phyloP scores from a whole-genome alignment of 352 stramenopile species.

The Pythium guiyangense region DNA sequence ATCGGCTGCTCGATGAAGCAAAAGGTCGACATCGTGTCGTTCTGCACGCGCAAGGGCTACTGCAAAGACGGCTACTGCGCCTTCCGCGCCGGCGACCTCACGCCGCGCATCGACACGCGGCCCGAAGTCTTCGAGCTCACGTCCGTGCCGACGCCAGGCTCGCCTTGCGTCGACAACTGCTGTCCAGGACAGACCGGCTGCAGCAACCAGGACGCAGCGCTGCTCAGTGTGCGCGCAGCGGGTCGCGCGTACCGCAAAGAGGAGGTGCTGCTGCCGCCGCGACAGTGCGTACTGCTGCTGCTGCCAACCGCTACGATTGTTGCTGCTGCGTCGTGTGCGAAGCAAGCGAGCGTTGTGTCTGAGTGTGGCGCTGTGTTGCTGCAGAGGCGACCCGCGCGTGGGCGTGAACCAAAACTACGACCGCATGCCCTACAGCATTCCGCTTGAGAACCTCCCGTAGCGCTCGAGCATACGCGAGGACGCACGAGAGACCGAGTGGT shows the following conservation, averaged over 20 bases:
- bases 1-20: slow-evolving; percentile 64
- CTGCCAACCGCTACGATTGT: too few species aligned
- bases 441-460: slow-evolving; percentile 50
- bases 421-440: slow-evolving; percentile 74
- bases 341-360: background rate
- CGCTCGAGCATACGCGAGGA: background rate
- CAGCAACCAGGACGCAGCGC: slow-evolving; percentile 33
- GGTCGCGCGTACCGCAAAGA: slow-evolving; percentile 49
- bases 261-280: slow-evolving; percentile 42
- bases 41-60: slow-evolving; percentile 72
- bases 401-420: slow-evolving; percentile 76
- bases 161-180: slow-evolving; percentile 63
- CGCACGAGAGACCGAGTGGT: too few species aligned
- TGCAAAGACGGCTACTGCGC: slow-evolving; percentile 78
- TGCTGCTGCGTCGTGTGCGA: too few species aligned
- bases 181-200: slow-evolving; percentile 39
- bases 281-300: slow-evolving; percentile 41
- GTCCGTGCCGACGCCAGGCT: slow-evolving; percentile 42
- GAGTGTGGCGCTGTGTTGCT: background rate
- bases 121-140: slow-evolving; percentile 58
- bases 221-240: slow-evolving; percentile 35
- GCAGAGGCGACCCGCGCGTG: slow-evolving; percentile 56
- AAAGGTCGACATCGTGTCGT: slow-evolving; percentile 53
- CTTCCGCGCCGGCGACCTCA: slow-evolving; percentile 58
- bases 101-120: slow-evolving; percentile 41